Conservation (phyloP, 352 stramenopile species). For the Phytophthora hybrid region DNA sequence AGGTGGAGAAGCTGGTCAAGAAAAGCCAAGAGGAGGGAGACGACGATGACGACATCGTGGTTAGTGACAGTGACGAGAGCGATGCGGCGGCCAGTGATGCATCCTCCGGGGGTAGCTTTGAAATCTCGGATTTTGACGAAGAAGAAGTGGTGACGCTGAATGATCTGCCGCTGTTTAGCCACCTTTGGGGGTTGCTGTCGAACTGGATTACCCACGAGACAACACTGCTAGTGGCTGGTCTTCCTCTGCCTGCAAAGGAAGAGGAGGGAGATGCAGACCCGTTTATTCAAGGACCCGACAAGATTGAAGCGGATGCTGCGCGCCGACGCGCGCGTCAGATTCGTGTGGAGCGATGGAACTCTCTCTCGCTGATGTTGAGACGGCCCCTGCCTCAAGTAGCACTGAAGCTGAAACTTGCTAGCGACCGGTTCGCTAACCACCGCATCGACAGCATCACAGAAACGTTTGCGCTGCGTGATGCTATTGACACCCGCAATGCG, state of each 20-base stretch:
- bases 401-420: constrained; percentile 56
- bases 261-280: constrained; percentile 17
- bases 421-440: constrained; percentile 63
- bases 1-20: constrained; percentile 66
- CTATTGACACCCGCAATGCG: constrained; percentile 70
- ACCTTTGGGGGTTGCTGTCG: constrained; percentile 77
- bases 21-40: constrained; percentile 45
- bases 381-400: constrained; percentile 63
- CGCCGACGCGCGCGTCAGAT: constrained; percentile 58
- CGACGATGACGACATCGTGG: constrained; percentile 55
- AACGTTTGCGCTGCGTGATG: constrained; percentile 66
- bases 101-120: constrained; percentile 65
- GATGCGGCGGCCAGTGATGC: constrained; percentile 52
- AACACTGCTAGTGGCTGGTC: constrained; percentile 58
- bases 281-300: constrained; percentile 24
- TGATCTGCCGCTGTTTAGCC: constrained; percentile 74
- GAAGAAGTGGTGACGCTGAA: constrained; percentile 76
- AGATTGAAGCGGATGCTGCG: constrained; percentile 51
- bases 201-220: constrained; percentile 80
- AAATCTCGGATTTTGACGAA: constrained; percentile 74
- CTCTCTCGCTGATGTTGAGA: constrained; percentile 69
- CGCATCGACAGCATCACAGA: constrained; percentile 64
- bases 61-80: constrained; percentile 83
- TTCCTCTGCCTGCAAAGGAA: constrained; percentile 36
- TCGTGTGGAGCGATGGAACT: constrained; percentile 70